Base-by-base conservation (phyloP, 805 yeast species). In the Suhomyces prunicola region DNA sequence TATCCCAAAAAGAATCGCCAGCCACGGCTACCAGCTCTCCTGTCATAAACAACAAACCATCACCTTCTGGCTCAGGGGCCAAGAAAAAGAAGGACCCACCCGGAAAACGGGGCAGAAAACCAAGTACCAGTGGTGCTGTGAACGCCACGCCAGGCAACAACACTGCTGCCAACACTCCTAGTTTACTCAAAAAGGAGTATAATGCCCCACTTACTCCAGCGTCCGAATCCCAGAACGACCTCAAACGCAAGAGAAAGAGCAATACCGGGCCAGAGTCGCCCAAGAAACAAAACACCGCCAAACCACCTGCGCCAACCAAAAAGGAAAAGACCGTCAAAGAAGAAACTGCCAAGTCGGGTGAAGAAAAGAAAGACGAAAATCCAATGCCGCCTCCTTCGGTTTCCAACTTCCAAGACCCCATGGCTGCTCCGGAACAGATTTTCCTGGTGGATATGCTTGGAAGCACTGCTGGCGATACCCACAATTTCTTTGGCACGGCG, bases 181-280 rank as follows among this genome's bases (percentile, higher is more conserved):
- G 58, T 35, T 62, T 64, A 40, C 57, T 65, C n/a, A 72, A 73
- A 54, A 71, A 72, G 56, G 78, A 73, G 44, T 67, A 69, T 53
- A 60, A 69, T 9, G 64, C 73, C 2, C 78, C 79, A 2, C 64
- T 73, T 23, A 74, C 79, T 0, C 78, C 78, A 9, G 69, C 74
- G 1, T 71, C 77, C 7, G 79, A 75, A 46, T 60, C 69, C 4
- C 69, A 67, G 15, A 55, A 51, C 48, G 67, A 61, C 22, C 52
- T 58, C 27, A 65, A 64, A 55, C 62, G 71, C 46, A 72, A 70
- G 57, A 61, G 71, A n/a, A 69, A 67, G 55, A 65, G 58, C 54
- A 51, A 58, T 17, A 52, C 55, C n/a, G 51, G 55, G 5, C 50
- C 62, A 6, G 78, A 73, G 8, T 70, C 77, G 12, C 76, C 78